phyloP scores from a whole-genome alignment of 1,284 basidiomycete genomes.

The Afroboletus lepidellus region DNA sequence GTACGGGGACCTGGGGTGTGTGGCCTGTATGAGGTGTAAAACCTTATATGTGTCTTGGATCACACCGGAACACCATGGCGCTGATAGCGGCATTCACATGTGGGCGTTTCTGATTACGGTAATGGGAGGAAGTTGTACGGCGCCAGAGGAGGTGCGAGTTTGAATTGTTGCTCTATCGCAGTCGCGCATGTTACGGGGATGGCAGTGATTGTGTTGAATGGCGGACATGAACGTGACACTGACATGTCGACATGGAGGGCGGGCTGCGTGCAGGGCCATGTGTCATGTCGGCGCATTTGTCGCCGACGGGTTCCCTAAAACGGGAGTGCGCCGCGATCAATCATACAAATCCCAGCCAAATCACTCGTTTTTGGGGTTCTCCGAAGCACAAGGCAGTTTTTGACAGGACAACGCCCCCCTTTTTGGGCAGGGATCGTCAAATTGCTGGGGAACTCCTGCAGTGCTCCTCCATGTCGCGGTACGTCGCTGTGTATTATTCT shows the following conservation, averaged over 20 bases:
- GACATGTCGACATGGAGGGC: conserved; percentile 30
- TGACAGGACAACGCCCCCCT: conserved; percentile 14
- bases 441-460: neutral
- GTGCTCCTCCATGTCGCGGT: conserved; percentile 5
- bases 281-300: conserved; percentile 28
- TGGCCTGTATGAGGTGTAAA: conserved; percentile 36
- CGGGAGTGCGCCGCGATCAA: conserved; percentile 30
- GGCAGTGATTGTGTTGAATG: conserved; percentile 9
- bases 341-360: conserved; percentile 22
- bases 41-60: conserved; percentile 32
- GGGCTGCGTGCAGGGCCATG: conserved; percentile 20
- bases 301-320: conserved; percentile 30
- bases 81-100: conserved; percentile 37
- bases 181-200: conserved; percentile 22
- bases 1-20: conserved; percentile 36
- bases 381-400: conserved; percentile 17
- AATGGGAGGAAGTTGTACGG: conserved; percentile 32
- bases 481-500: conserved; percentile 19
- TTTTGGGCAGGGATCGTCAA: conserved; percentile 31
- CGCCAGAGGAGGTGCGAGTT: conserved; percentile 15
- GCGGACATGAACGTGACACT: conserved; percentile 31
- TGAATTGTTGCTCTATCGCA: conserved; percentile 24
- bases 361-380: conserved; percentile 31
- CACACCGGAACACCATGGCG: conserved; percentile 29
- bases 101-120: conserved; percentile 35